These are phyloP conservation scores for Myriangium duriaei DNA, from an alignment of 2,329 filamentous ascomycete genomes.

Conservation along the genomic window DNA sequence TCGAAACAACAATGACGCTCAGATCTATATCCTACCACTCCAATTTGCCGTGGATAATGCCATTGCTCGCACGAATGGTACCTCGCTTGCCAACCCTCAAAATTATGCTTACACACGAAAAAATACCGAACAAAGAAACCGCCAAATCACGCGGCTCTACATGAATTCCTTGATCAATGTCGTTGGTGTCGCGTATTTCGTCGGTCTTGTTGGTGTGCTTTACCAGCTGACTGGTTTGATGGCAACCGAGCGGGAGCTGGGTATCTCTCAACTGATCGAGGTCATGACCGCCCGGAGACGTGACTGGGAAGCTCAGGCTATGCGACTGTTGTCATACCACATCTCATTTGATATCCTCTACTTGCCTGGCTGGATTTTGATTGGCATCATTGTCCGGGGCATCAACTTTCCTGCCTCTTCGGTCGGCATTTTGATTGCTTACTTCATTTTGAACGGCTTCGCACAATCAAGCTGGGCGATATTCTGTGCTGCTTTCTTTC, in stretches of 20 bases:
- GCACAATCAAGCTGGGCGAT: constrained; percentile 70
- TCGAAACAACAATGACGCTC: constrained; percentile 55
- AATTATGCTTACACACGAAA: constrained; percentile 68
- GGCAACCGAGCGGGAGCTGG: constrained; percentile 71
- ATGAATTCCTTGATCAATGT: constrained; percentile 64
- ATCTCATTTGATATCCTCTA: constrained; percentile 71
- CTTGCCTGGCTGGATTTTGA: constrained; percentile 68
- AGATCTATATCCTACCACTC: constrained; percentile 67
- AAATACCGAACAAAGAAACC: constrained; percentile 53
- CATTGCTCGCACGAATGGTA: constrained; percentile 47
- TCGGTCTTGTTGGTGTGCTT: constrained; percentile 66
- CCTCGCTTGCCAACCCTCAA: constrained; percentile 30
- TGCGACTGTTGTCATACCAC: constrained; percentile 67
- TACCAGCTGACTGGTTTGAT: constrained; percentile 83
- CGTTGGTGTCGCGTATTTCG: constrained; percentile 65
- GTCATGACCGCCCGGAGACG: constrained; percentile 74
- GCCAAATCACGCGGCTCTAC: constrained; percentile 55
- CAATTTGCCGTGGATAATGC: constrained; percentile 65
- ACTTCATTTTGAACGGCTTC: constrained; percentile 64
- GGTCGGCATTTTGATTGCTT: constrained; percentile 37
- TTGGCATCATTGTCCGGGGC: constrained; percentile 54
- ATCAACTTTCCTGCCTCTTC: constrained; percentile 39
- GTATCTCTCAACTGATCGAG: constrained; percentile 80
- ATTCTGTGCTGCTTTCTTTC: constrained; percentile 72
- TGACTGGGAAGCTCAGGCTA: constrained; percentile 64